Conservation (phyloP, 2,329 filamentous ascomycete species). For the Phaeosphaeriaceae sp. region DNA sequence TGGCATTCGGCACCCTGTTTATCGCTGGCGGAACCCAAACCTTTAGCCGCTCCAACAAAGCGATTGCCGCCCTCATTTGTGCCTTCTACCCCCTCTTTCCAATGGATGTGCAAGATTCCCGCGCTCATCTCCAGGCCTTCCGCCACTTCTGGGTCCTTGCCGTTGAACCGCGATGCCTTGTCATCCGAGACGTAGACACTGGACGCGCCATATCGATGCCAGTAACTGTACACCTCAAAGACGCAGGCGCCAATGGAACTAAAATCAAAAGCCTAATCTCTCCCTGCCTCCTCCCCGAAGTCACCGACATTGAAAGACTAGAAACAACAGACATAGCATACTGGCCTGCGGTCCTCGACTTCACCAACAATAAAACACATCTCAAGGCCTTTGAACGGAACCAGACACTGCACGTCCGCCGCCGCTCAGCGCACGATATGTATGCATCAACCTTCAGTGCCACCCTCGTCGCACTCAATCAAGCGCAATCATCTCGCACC, state of each 20-base stretch:
- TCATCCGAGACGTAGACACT: constrained; percentile 86
- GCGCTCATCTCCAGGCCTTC: constrained; percentile 93
- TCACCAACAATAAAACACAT: constrained; percentile 67
- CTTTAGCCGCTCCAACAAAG: constrained; percentile 85
- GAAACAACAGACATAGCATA: constrained; percentile 70
- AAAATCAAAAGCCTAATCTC: constrained; percentile 50
- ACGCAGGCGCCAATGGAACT: constrained; percentile 33
- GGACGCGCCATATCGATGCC: constrained; percentile 78
- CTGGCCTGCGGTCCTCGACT: constrained; percentile 83
- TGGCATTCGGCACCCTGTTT: constrained; percentile 90
- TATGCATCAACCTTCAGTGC: constrained; percentile 71
- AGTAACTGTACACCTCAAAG: constrained; percentile 67
- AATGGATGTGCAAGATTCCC: constrained; percentile 87
- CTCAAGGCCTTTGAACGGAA: constrained; percentile 68
- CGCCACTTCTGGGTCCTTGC: constrained; percentile 97
- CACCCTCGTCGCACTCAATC: constrained; percentile 75
- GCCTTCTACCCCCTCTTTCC: constrained; percentile 96
- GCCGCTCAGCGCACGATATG: constrained; percentile 65
- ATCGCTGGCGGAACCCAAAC: constrained; percentile 92
- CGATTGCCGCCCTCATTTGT: constrained; percentile 83
- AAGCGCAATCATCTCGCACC: constrained; percentile 53
- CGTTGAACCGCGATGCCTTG: constrained; percentile 84
- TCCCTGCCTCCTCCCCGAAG: constrained; percentile 68
- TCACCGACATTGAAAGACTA: constrained; percentile 67
- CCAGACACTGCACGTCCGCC: constrained; percentile 76